Evolutionary conservation across 768 basidiomycete species (phyloP).

Genomic region (Mycena vitilis): DNA sequence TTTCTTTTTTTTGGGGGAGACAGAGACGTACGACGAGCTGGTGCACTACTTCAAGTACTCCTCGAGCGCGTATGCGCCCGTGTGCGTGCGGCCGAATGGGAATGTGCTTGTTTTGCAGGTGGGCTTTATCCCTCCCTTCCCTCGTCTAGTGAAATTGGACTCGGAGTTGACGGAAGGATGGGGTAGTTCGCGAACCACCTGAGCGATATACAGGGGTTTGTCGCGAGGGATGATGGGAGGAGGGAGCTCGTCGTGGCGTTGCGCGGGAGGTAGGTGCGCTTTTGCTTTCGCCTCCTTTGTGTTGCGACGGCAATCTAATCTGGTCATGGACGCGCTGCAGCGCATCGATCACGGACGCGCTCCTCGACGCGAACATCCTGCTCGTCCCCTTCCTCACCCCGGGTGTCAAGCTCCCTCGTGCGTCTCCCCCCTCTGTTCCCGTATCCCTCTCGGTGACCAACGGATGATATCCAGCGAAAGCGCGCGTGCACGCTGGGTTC

Average conservation of each 20-base stretch:
- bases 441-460: too few relatives aligned
- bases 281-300: background rate
- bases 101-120: constrained; percentile 54
- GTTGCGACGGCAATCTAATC: background rate
- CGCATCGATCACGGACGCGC: constrained; percentile 53
- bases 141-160: background rate
- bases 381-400: constrained; percentile 58
- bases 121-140: constrained; percentile 12
- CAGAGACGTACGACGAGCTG: constrained; percentile 55
- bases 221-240: constrained; percentile 58
- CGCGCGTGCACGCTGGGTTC: constrained; percentile 62
- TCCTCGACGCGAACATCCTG: constrained; percentile 56
- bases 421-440: constrained; percentile 9
- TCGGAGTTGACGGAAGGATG: background rate
- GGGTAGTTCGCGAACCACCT: constrained; percentile 56
- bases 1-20: too few relatives aligned
- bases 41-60: constrained; percentile 68
- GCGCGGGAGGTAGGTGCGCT: constrained; percentile 58
- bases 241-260: constrained; percentile 63
- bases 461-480: constrained; percentile 47
- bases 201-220: constrained; percentile 61
- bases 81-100: constrained; percentile 65
- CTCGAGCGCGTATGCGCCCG: constrained; percentile 57
- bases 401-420: constrained; percentile 56
- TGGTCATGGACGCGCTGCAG: constrained; percentile 46